phyloP scores from a whole-genome alignment of 345 rosid genomes.

The Citrus hindsii region DNA sequence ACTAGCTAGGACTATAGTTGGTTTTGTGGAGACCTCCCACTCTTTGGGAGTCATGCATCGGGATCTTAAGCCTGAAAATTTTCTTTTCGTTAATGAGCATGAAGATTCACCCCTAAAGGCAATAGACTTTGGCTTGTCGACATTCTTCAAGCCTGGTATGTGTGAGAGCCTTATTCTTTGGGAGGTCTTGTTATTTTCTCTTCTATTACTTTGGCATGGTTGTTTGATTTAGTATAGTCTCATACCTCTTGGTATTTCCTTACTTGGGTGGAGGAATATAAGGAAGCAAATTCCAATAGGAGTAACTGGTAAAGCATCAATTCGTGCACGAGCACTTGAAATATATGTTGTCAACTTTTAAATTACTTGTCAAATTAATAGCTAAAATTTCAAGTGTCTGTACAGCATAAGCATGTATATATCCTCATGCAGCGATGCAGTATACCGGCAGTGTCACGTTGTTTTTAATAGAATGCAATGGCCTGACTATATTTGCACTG shows the following conservation, averaged over 20 bases:
- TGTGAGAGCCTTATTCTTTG: not conserved
- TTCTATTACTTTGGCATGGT: not conserved
- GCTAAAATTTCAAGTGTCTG: not conserved
- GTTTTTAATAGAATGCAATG: not conserved
- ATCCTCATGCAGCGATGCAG: not conserved
- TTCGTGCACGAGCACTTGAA: not conserved
- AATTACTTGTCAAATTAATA: not conserved
- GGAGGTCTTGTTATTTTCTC: not conserved
- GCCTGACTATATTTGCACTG: not conserved
- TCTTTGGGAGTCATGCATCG: slow-evolving; percentile 82
- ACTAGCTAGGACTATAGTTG: slow-evolving; percentile 61
- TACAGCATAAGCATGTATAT: not conserved
- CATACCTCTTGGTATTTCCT: not conserved
- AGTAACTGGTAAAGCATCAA: not conserved
- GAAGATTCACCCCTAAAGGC: slow-evolving; percentile 84
- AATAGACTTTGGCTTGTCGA: slow-evolving; percentile 81
- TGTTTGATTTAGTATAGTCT: not conserved
- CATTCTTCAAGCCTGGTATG: slow-evolving; percentile 77
- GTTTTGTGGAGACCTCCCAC: slow-evolving; percentile 73
- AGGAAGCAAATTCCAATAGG: not conserved
- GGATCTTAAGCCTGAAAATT: slow-evolving; percentile 89
- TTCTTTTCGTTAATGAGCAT: slow-evolving; percentile 54
- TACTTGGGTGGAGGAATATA: no score
- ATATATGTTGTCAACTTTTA: not conserved
- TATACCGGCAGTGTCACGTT: not conserved